phyloP scores from a whole-genome alignment of 805 yeast genomes.

The Ogataea corticis region DNA sequence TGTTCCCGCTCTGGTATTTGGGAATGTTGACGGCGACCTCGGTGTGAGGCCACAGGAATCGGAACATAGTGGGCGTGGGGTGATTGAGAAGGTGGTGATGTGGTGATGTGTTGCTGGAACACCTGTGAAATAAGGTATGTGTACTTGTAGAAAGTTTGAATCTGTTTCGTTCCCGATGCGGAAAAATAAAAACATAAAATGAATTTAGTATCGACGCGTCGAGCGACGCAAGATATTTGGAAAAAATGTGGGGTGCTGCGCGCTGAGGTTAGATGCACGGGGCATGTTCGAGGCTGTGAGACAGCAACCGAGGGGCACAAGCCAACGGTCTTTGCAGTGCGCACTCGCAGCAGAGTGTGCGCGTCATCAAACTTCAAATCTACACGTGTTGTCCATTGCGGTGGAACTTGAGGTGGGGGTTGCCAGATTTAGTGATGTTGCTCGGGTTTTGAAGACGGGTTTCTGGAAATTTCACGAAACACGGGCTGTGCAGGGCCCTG shows the following conservation, averaged over 20 bases:
- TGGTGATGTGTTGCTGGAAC: no score
- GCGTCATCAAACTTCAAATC: no score
- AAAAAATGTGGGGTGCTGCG: background rate
- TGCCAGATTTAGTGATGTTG: background rate
- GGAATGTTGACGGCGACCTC: conserved; percentile 48
- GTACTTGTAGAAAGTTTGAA: no score
- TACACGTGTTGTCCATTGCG: no score
- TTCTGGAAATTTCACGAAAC: background rate
- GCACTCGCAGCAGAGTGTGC: no score
- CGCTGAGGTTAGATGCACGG: background rate
- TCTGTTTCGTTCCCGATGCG: background rate
- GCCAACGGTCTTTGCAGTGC: no score
- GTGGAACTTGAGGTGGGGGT: background rate
- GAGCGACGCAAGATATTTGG: background rate
- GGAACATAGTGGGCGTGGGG: conserved; percentile 28
- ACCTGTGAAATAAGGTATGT: no score
- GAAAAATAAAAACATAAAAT: background rate
- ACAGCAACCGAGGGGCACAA: no score
- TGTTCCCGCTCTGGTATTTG: conserved; percentile 43
- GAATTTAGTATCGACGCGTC: no score
- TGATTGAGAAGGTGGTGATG: no score
- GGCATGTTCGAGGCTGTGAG: no score
- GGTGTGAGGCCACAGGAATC: conserved; percentile 38
- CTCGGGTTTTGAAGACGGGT: no score
- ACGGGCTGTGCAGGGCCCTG: background rate